These are phyloP conservation scores for Zygosaccharomyces pseudorouxii DNA, from an alignment of 805 yeast species.

Conservation along the genomic window DNA sequence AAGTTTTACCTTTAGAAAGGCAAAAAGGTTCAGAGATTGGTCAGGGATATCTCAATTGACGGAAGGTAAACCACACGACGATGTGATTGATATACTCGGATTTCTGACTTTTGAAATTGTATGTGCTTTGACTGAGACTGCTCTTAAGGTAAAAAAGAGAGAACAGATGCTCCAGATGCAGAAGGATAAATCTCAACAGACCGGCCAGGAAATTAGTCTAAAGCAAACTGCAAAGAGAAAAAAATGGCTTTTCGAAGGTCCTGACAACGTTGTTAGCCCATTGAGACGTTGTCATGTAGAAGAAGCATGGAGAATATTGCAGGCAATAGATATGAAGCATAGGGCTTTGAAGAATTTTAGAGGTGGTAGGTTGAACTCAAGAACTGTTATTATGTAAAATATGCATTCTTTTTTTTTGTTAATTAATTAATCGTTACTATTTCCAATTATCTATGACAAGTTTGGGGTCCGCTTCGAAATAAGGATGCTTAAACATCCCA, in stretches of 20 bases:
- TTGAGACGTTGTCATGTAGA: conserved; percentile 73
- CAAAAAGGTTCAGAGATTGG: conserved; percentile 95
- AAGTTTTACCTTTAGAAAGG: conserved; percentile 88
- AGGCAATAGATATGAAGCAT: conserved; percentile 50
- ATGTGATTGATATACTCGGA: conserved; percentile 92
- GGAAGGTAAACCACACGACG: conserved; percentile 91
- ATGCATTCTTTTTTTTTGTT: neutral
- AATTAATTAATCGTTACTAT: neutral
- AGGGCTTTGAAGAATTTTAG: conserved; percentile 65
- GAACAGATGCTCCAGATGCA: conserved; percentile 49
- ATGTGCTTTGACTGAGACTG: conserved; percentile 89
- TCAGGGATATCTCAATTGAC: conserved; percentile 79
- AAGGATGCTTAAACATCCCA: conserved; percentile 21
- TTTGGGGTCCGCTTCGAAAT: conserved; percentile 27
- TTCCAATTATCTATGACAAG: conserved; percentile 22
- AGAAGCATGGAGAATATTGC: conserved; percentile 85
- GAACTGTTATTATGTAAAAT: conserved; percentile 34
- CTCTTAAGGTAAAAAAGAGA: conserved; percentile 68
- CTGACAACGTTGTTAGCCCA: conserved; percentile 78
- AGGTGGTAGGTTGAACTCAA: conserved; percentile 41
- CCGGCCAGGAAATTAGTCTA: conserved; percentile 34
- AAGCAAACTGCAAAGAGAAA: conserved; percentile 43
- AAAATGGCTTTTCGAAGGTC: conserved; percentile 74
- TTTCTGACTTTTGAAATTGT: conserved; percentile 95
- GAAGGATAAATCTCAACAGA: conserved; percentile 36